Percentiles rank a stretch among this genome's conserved stretches.
These are phyloP conservation scores for Arachnomyces sp. DNA, from an alignment of 2,329 filamentous ascomycete genomes.

Conservation along the genomic window DNA sequence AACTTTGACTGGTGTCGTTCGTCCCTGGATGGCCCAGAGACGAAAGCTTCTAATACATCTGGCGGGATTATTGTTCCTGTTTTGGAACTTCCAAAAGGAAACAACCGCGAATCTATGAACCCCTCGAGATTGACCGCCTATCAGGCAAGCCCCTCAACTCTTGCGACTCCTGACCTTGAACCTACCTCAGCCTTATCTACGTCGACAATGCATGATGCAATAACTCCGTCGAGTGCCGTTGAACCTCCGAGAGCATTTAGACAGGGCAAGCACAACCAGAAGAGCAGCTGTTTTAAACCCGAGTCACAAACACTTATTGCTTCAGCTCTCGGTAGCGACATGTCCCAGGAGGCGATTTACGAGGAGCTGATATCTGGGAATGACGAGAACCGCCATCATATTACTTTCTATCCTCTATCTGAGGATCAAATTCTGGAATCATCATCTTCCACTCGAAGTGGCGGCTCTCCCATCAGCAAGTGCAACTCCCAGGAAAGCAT, in stretches of 20 bases:
- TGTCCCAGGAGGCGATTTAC: slow-evolving; percentile 28
- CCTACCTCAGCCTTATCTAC: slow-evolving; percentile 25
- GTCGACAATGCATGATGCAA: slow-evolving; percentile 18
- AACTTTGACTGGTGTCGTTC: slow-evolving; percentile 51
- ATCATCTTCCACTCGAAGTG: slow-evolving; percentile 35
- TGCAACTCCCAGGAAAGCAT: slow-evolving; percentile 52
- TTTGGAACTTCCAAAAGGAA: no score
- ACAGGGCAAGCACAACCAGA: slow-evolving; percentile 8
- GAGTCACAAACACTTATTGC: slow-evolving; percentile 25
- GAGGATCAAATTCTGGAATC: slow-evolving; percentile 24
- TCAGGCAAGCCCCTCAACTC: slow-evolving; percentile 18
- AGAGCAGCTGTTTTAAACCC: slow-evolving; percentile 25
- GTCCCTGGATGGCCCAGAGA: slow-evolving; percentile 25
- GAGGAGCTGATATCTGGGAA: slow-evolving; percentile 38
- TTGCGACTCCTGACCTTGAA: slow-evolving; percentile 28
- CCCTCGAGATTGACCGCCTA: slow-evolving; percentile 6
- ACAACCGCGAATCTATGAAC: neutral
- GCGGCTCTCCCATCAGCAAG: slow-evolving; percentile 47
- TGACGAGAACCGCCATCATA: slow-evolving; percentile 41
- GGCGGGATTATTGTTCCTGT: no score
- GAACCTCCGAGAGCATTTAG: slow-evolving; percentile 21
- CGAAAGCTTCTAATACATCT: slow-evolving; percentile 1
- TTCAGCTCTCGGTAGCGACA: slow-evolving; percentile 24
- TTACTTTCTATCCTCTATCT: slow-evolving; percentile 38
- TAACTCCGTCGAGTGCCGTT: slow-evolving; percentile 24